These are phyloP conservation scores for Alternaria solani DNA, from an alignment of 2,329 filamentous ascomycete species.

Conservation along the genomic window DNA sequence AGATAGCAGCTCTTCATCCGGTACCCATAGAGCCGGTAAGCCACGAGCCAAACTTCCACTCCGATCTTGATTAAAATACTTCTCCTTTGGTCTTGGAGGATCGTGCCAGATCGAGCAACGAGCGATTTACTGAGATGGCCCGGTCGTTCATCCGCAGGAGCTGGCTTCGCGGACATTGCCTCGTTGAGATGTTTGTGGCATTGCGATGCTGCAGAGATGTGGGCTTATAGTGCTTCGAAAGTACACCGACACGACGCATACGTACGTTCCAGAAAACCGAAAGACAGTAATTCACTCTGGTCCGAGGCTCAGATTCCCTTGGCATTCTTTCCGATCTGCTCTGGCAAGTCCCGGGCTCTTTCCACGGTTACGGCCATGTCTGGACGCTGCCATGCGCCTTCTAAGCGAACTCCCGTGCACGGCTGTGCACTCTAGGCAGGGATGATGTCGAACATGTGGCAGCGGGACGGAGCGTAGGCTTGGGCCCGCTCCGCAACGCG, in stretches of 20 bases:
- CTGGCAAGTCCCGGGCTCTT: not conserved
- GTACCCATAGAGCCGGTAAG: conserved; percentile 1
- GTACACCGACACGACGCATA: not conserved
- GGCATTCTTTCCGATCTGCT: not conserved
- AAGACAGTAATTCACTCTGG: not conserved
- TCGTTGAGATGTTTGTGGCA: not conserved
- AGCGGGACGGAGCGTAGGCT: not conserved
- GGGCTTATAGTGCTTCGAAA: not conserved
- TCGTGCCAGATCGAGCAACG: not conserved
- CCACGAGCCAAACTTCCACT: not conserved
- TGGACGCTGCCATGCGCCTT: not conserved
- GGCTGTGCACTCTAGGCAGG: not conserved
- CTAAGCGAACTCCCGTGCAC: conserved; percentile 8
- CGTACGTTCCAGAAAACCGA: not conserved
- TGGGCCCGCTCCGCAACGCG: not conserved
- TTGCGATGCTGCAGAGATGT: not conserved
- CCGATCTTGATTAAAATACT: not conserved
- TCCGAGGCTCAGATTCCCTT: not conserved
- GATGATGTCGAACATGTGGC: not conserved
- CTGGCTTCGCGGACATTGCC: not conserved
- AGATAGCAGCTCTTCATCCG: not conserved
- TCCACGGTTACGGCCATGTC: not conserved
- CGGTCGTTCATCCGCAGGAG: not conserved
- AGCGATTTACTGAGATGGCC: not conserved
- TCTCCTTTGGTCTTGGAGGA: not conserved